Evolutionary conservation across 495 filamentous ascomycete species (phyloP).

Genomic region (Podospora appendiculata): DNA sequence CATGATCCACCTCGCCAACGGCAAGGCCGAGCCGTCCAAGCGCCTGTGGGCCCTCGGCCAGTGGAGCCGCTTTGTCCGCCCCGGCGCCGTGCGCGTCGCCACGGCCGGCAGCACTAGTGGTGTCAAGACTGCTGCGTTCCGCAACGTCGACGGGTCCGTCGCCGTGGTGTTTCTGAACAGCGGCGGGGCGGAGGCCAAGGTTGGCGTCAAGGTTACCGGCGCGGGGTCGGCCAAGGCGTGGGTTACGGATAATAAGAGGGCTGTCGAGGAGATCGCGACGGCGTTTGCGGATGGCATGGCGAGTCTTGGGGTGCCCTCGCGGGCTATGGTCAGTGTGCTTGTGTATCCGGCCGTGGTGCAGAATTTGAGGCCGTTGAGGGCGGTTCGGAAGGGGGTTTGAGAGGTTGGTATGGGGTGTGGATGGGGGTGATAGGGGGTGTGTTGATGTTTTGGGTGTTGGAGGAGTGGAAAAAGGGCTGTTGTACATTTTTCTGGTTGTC

Average conservation of each 20-base stretch:
- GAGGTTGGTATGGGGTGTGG: not conserved
- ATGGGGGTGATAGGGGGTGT: not conserved
- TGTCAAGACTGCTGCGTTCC: slow-evolving; percentile 34
- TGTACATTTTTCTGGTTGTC: too few relatives aligned
- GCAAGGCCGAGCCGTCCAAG: slow-evolving; percentile 25
- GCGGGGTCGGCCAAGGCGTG: slow-evolving; percentile 15
- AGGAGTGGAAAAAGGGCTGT: too few relatives aligned
- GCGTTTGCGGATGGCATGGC: not conserved
- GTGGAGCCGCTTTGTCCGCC: slow-evolving; percentile 37
- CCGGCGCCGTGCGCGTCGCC: slow-evolving; percentile 37
- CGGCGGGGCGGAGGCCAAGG: slow-evolving; percentile 5
- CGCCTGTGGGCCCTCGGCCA: slow-evolving; percentile 43
- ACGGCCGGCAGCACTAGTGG: slow-evolving; percentile 19
- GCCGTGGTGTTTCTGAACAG: slow-evolving; percentile 39
- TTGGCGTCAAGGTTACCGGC: slow-evolving; percentile 16
- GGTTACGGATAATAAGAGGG: slow-evolving; percentile 20
- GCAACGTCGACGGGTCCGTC: slow-evolving; percentile 37
- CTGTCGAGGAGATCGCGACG: not conserved
- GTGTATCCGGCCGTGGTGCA: not conserved
- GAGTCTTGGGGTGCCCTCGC: not conserved
- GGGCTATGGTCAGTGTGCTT: not conserved
- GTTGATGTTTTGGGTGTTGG: too few relatives aligned
- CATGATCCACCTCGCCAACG: slow-evolving; percentile 28
- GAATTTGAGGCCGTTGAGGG: not conserved
- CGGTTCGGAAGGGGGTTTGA: not conserved